Conservation (phyloP, 169 alveolate species). For the Besnoitia besnoiti region DNA sequence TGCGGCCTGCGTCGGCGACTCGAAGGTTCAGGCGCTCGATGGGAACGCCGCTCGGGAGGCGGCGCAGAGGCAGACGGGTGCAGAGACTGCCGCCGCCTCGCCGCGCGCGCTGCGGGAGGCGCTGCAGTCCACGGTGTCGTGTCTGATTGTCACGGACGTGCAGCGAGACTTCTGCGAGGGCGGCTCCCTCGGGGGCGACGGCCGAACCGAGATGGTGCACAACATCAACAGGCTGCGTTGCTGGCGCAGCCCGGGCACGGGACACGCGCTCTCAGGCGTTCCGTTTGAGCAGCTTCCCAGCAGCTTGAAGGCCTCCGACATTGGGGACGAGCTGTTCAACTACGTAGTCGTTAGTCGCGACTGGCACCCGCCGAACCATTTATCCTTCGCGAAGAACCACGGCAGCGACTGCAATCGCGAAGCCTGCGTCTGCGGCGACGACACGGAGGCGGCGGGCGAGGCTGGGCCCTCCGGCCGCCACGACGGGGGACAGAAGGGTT, state of each 20-base stretch:
- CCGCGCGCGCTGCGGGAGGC: neutral
- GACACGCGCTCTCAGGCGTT: neutral
- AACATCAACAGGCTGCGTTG: constrained; percentile 40
- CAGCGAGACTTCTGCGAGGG: constrained; percentile 65
- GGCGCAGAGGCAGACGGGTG: no score
- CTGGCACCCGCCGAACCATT: constrained; percentile 65
- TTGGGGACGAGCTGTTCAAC: constrained; percentile 28
- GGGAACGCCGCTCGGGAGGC: no score
- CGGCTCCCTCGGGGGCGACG: constrained; percentile 55
- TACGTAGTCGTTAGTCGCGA: constrained; percentile 43
- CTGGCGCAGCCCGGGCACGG: constrained; percentile 1
- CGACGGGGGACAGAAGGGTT: neutral
- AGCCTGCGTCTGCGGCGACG: constrained; percentile 49
- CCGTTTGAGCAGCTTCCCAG: neutral
- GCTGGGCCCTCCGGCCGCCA: neutral
- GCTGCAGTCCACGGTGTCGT: neutral
- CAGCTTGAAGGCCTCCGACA: neutral
- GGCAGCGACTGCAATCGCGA: constrained; percentile 18
- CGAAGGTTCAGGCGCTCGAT: no score
- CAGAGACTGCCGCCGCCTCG: neutral
- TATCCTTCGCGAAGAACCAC: constrained; percentile 56
- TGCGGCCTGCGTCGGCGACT: no score
- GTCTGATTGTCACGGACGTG: constrained; percentile 51
- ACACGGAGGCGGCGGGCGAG: neutral
- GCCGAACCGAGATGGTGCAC: constrained; percentile 2